phyloP scores from a whole-genome alignment of 495 filamentous ascomycete genomes.

The Elasticomyces elasticus region DNA sequence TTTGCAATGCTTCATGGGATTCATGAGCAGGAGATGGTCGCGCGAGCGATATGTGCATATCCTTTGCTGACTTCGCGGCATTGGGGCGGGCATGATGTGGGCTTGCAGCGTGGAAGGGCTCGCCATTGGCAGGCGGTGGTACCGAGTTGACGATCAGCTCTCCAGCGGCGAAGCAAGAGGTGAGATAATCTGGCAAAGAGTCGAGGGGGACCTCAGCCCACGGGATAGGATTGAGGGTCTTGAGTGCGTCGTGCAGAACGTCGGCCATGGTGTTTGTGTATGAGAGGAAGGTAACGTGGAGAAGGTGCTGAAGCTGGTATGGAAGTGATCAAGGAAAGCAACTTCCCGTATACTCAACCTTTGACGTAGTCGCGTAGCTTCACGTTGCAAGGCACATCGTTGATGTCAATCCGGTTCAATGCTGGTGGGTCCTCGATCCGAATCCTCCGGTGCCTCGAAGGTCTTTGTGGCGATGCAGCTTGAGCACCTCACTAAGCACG shows the following conservation, averaged over 20 bases:
- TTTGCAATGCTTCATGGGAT: slow-evolving; percentile 46
- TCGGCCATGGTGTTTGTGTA: slow-evolving; percentile 12
- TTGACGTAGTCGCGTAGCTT: no score
- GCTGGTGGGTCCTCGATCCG: no score
- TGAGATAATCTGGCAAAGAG: slow-evolving; percentile 44
- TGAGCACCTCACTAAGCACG: no score
- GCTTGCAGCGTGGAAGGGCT: slow-evolving; percentile 26
- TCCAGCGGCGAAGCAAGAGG: slow-evolving; percentile 52
- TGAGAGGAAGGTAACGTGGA: no score
- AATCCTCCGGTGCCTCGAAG: no score
- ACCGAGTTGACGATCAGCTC: slow-evolving; percentile 69
- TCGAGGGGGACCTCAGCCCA: slow-evolving; percentile 52
- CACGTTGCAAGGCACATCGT: no score
- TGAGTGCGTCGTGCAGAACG: slow-evolving; percentile 60
- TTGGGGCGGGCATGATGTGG: slow-evolving; percentile 33
- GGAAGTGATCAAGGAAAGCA: no score
- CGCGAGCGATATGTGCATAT: slow-evolving; percentile 43
- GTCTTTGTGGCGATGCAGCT: no score
- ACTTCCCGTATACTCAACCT: no score
- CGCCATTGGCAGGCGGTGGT: slow-evolving; percentile 43
- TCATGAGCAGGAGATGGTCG: slow-evolving; percentile 42
- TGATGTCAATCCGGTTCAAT: no score
- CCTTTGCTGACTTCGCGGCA: slow-evolving; percentile 36
- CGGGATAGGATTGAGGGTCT: slow-evolving; percentile 58
- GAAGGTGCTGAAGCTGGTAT: no score